Evolutionary conservation across 768 basidiomycete species (phyloP).

Genomic region (Tylopilus rubrobrunneus): DNA sequence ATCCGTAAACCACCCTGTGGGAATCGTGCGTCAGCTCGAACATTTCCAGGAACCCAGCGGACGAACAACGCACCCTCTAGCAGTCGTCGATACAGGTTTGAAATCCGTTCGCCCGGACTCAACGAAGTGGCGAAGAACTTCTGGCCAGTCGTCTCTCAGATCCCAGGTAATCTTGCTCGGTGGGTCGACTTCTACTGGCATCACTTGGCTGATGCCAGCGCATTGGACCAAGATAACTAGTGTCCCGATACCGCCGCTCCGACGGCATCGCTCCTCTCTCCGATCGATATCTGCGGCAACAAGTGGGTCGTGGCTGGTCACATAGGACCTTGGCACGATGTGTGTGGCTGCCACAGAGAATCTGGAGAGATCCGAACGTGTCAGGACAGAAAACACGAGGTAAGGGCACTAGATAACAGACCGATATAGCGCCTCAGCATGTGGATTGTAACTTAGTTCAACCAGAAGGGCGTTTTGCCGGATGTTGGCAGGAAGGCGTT

Average conservation of each 20-base stretch:
- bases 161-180: slow-evolving; percentile 78
- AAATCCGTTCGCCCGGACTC: slow-evolving; percentile 73
- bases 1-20: slow-evolving; percentile 43
- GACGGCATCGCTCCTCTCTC: slow-evolving; percentile 76
- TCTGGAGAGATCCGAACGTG: slow-evolving; percentile 38
- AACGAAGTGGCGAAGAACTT: slow-evolving; percentile 67
- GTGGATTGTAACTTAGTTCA: slow-evolving; percentile 56
- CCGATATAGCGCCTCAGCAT: slow-evolving; percentile 61
- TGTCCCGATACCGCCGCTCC: slow-evolving; percentile 71
- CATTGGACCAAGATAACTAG: slow-evolving; percentile 75
- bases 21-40: slow-evolving; percentile 4
- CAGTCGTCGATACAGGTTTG: slow-evolving; percentile 76
- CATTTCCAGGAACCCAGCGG: not conserved
- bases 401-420: slow-evolving; percentile 35
- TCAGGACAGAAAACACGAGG: slow-evolving; percentile 16
- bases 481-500: slow-evolving; percentile 73
- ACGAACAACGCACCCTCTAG: slow-evolving; percentile 57
- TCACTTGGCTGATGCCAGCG: slow-evolving; percentile 71
- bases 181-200: slow-evolving; percentile 84
- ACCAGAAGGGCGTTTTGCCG: slow-evolving; percentile 73
- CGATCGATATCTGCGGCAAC: slow-evolving; percentile 74
- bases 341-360: slow-evolving; percentile 69
- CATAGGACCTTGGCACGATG: slow-evolving; percentile 65
- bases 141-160: slow-evolving; percentile 65
- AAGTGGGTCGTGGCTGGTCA: slow-evolving; percentile 62